Evolutionary conservation across 2,329 filamentous ascomycete genomes (phyloP).

Genomic region (Curvularia sp.): DNA sequence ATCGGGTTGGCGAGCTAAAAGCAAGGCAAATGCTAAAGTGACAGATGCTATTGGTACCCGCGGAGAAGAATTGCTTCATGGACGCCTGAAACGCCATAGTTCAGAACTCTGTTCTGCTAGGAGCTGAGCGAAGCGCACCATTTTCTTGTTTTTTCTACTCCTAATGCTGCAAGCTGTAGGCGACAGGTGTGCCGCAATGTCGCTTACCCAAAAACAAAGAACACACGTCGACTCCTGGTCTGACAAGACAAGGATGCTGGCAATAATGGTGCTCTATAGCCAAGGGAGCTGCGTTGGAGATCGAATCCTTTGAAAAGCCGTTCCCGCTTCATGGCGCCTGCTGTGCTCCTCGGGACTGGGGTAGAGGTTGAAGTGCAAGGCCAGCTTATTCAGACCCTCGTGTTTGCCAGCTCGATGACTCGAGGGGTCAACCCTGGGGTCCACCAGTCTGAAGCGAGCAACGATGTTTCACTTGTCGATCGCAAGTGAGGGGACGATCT

Average conservation of each 20-base stretch:
- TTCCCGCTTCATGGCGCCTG: constrained; percentile 16
- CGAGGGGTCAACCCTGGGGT: constrained; percentile 4
- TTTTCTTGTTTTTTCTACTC: constrained; percentile 12
- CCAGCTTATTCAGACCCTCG: constrained; percentile 1
- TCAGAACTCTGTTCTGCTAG: constrained; percentile 18
- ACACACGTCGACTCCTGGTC: background rate
- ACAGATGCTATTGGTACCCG: constrained; percentile 14
- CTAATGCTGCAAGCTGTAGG: constrained; percentile 3
- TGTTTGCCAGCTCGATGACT: constrained; percentile 9
- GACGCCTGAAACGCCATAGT: constrained; percentile 15
- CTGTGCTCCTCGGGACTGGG: background rate
- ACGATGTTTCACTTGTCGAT: constrained; percentile 14
- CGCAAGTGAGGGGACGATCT: constrained; percentile 9
- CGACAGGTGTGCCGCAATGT: constrained; percentile 10
- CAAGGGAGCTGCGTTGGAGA: constrained; percentile 8
- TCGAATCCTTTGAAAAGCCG: constrained; percentile 6
- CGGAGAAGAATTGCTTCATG: constrained; percentile 12
- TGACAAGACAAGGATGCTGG: background rate
- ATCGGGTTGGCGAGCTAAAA: constrained; percentile 11
- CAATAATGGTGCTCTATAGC: background rate
- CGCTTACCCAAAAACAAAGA: constrained; percentile 11
- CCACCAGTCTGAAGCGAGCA: constrained; percentile 12
- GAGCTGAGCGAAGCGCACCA: background rate
- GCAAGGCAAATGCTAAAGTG: background rate
- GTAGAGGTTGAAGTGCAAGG: constrained; percentile 6